Base-by-base conservation (phyloP, 2,329 filamentous ascomycete species). In the Thermothelomyces thermophilus region DNA sequence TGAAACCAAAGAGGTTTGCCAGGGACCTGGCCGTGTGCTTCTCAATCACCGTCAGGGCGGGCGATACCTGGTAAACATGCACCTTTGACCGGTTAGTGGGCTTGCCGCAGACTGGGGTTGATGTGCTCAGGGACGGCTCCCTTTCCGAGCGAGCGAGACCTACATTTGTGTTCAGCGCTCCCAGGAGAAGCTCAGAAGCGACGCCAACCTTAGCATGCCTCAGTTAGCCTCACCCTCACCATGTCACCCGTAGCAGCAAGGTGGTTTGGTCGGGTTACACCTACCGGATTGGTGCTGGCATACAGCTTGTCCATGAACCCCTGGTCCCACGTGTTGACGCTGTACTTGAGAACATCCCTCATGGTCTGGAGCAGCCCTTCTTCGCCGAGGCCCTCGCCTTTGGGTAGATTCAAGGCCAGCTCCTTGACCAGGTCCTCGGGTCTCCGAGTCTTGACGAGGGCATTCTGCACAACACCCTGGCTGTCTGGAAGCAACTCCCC, bases 291-390 rank as follows among this genome's bases (percentile, higher is more conserved):
- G 34, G 88, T 94, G 56, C 84, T 85, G n/a, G 86, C 82, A 67
- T 96, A 97, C 16, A 97, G 74, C 71, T 98, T 97, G 70, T 96
- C 90, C 63, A 97, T 70, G 68, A 97, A 98, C 10, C 91, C 91
- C 68, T 95, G 90, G 63, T 95, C 87, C 87, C 90, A 97, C n/a
- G 91, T 96, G 70, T 98, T 98, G 63, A 97, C 91, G 62, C 86
- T 93, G 68, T 94, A 90, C 56, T 80, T 76, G 36, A 97, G 74
- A 17, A 96, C 75, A 53, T 82, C 78, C 57, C 82, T 72, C 40
- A 95, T 76, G 3, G 80, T 80, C 30, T 81, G 75, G 24, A 95
- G 71, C 28, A 96, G 71, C 0, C 90, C 91, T 37, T 86, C 79
- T 59, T 86, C 86, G 1, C 83, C 85, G 54, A 70, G 72, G 7